These are phyloP conservation scores for Podaxis sp. DNA, from an alignment of 768 basidiomycete species.

Conservation along the genomic window DNA sequence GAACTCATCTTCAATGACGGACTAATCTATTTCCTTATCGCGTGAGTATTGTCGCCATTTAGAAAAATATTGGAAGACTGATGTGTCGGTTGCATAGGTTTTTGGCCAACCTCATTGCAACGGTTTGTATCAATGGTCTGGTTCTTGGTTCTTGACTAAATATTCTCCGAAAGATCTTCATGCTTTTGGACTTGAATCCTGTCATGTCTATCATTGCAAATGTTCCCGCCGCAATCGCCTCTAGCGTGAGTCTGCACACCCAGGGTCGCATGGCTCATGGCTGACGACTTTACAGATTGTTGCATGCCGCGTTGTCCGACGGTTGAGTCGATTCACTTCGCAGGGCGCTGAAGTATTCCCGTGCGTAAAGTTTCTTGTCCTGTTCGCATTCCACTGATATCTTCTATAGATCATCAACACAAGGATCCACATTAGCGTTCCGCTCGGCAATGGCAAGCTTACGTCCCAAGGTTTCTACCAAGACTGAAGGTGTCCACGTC, in stretches of 20 bases:
- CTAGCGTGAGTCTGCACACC: conserved; percentile 45
- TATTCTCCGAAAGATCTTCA: conserved; percentile 42
- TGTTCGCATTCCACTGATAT: background rate
- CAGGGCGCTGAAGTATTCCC: conserved; percentile 50
- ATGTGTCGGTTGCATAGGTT: conserved; percentile 41
- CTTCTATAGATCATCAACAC: conserved; percentile 35
- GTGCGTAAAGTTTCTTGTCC: conserved; percentile 36
- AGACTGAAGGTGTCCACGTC: conserved; percentile 56
- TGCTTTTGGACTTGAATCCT: conserved; percentile 68
- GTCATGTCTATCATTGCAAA: conserved; percentile 76
- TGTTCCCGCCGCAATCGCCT: conserved; percentile 69
- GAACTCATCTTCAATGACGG: conserved; percentile 72
- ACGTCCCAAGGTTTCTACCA: conserved; percentile 34
- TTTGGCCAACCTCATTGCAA: conserved; percentile 65
- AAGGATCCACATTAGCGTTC: conserved; percentile 62
- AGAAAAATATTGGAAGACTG: background rate
- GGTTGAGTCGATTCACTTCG: conserved; percentile 57
- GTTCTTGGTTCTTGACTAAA: background rate
- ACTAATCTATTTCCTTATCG: conserved; percentile 69
- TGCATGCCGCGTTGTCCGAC: conserved; percentile 57
- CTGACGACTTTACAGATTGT: conserved; percentile 50
- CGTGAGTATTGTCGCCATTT: conserved; percentile 41
- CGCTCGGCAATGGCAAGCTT: conserved; percentile 39
- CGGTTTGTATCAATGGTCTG: conserved; percentile 38
- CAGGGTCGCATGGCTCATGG: background rate